A percentile compares a stretch with the other conserved stretches of the same genome.
Evolutionary conservation across 1,284 basidiomycete genomes (phyloP).

Genomic region (Boletus semigastroideus): DNA sequence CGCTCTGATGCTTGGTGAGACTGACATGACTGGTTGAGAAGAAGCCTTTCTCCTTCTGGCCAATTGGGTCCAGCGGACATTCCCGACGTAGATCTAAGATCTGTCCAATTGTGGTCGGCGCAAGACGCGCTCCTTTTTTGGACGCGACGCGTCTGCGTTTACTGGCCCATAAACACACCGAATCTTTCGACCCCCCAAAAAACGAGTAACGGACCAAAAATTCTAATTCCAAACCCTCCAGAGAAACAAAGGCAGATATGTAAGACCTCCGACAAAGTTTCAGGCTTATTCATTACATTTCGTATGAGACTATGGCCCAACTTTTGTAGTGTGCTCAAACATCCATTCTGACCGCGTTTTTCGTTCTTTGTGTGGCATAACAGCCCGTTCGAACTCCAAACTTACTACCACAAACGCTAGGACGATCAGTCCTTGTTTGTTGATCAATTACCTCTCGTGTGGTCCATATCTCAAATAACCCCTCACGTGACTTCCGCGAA

Average conservation of each 20-base stretch:
- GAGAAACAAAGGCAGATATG: conserved; percentile 17
- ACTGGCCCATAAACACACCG: conserved; percentile 34
- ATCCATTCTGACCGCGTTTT: conserved; percentile 18
- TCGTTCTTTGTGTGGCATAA: conserved; percentile 10
- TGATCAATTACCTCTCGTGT: conserved; percentile 11
- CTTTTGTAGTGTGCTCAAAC: conserved; percentile 17
- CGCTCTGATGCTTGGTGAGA: conserved; percentile 44
- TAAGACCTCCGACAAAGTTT: conserved; percentile 16
- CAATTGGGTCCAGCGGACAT: conserved; percentile 19
- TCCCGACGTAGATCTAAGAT: conserved; percentile 31
- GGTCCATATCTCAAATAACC: conserved; percentile 34
- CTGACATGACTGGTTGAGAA: conserved; percentile 37
- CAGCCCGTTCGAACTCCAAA: conserved; percentile 10
- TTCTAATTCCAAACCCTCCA: conserved; percentile 19
- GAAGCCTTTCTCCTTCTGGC: conserved; percentile 5
- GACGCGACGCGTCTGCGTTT: conserved; percentile 35
- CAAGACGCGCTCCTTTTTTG: conserved; percentile 44
- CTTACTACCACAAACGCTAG: conserved; percentile 2
- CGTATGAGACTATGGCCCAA: conserved; percentile 10
- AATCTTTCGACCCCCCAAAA: conserved; percentile 33
- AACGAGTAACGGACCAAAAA: conserved; percentile 32
- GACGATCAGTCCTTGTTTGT: conserved; percentile 1
- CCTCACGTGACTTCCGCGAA: conserved; percentile 38
- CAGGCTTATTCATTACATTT: conserved; percentile 21
- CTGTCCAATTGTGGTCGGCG: conserved; percentile 34